Base-by-base conservation (phyloP, 1,284 basidiomycete genomes). In the Trichosporon faecale region DNA sequence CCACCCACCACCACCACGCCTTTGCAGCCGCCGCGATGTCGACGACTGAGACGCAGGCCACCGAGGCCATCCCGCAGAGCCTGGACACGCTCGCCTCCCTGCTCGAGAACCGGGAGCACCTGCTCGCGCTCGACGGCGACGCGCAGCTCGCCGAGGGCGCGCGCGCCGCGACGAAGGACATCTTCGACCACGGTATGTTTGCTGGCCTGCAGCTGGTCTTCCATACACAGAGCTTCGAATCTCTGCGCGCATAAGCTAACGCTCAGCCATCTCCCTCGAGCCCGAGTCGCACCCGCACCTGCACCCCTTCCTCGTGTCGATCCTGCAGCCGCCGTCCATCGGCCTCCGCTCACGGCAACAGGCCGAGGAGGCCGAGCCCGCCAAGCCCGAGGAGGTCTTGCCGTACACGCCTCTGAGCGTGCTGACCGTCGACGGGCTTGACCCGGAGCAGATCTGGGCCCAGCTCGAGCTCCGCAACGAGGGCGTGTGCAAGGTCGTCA, bases 401-500 rank as follows among this genome's bases (percentile, higher is more conserved):
- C 84, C 87, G 57, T 85, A 86, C 64, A 96, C 95, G 0, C 93
- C 94, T 3, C 84, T 98, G 2, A 84, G 88, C 1, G 88, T 88
- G 66, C 87, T 98, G 23, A 91, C 90, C 71, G 86, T 90, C 12
- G 89, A 93, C n/a, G 90, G 88, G n/a, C 91, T 97, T 88, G 90
- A 90, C 75, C 87, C 89, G 25, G 92, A 93, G 70, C 95, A 97
- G 82, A 85, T 98, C 29, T 99, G 96, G 96, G 89, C 91, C 64
- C 96, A 97, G 83, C 82, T 96, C 66, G 95, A 97, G 78, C 85
- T 96, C 64, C 86, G 91, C 64, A 85, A 89, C 29, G 87, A 88
- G 73, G 88, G 79, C 29, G 74, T 85, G 11, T 77, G 76, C 33
- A 75, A 74, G 27, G 78, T 82, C 7, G 71, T 83, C 35, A 78